Base-by-base conservation (phyloP, 2,329 filamentous ascomycete species). In the Elsinoe ampelina region DNA sequence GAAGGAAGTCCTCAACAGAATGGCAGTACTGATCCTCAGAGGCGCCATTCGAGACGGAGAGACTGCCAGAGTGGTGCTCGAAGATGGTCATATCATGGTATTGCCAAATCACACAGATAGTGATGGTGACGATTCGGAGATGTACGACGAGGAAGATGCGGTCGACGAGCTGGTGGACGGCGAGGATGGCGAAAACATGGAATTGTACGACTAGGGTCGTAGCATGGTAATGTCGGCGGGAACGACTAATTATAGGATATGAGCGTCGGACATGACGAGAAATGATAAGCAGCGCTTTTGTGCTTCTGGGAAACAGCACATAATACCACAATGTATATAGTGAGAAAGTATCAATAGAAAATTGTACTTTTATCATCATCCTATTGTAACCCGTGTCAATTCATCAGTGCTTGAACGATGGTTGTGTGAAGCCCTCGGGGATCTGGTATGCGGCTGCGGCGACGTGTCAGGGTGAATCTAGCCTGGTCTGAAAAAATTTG, bases 1-100 rank as follows among this genome's bases (percentile, higher is more conserved):
- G 77, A 93, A 93, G 74, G 93, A 98, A 72, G 89, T 98, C 2
- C 83, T 98, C 66, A 98, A 98, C 73, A 84, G 85, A 51, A 77
- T 98, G 61, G 93, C 93, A 1, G 87, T 98, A 39, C 80, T 97
- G 61, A 95, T 98, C 61, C 79, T 98, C 20, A 82, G 90, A 61
- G 89, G 89, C 61, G 84, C 81, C 56, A 85, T 98, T 69, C 82
- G 80, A 63, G 92, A 98, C 63, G 91, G 91, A 42, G 93, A 98
- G 75, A 74, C 72, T 1, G 93, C 93, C 1, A 78, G 81, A 22
- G 89, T 97, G 20, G 83, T 88, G 45, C 78, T 97, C 59, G 80
- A 86, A 30, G 83, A 89, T 61, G 87, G 88, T 45, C 87, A 88
- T 70, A 85, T 97, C 58, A 75, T 82, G 2, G 89, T 98, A 1